These are phyloP conservation scores for Colletotrichum truncatum DNA, from an alignment of 2,329 filamentous ascomycete species.

Conservation along the genomic window DNA sequence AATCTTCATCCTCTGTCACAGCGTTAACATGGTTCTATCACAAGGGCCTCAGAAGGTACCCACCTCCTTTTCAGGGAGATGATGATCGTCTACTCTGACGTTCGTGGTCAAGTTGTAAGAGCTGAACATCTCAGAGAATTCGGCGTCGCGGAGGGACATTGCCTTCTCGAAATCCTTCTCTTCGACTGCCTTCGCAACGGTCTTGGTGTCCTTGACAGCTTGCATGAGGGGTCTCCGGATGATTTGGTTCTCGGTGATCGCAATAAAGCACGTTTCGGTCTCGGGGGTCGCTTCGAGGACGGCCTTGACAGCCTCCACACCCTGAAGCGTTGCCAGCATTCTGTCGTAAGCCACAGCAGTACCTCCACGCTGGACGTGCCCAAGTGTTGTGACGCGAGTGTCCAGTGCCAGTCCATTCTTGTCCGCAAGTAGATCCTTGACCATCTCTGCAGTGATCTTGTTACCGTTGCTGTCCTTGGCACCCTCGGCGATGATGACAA, in stretches of 20 bases:
- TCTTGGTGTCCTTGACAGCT: conserved; percentile 86
- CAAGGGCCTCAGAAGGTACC: conserved; percentile 35
- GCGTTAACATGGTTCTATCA: conserved; percentile 38
- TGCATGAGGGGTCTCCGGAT: conserved; percentile 88
- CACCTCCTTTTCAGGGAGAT: conserved; percentile 77
- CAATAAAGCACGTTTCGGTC: conserved; percentile 92
- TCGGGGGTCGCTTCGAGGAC: conserved; percentile 90
- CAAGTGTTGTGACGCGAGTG: conserved; percentile 92
- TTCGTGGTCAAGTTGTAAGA: conserved; percentile 93
- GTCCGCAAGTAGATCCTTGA: conserved; percentile 88
- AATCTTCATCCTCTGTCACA: conserved; percentile 80
- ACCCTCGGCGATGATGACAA: conserved; percentile 97
- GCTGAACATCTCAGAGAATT: conserved; percentile 92
- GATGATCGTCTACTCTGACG: conserved; percentile 74
- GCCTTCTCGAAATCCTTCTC: conserved; percentile 87
- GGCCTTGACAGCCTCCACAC: conserved; percentile 92
- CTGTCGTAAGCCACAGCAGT: conserved; percentile 93
- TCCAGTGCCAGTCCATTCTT: conserved; percentile 82
- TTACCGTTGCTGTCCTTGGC: conserved; percentile 86
- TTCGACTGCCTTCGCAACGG: conserved; percentile 83
- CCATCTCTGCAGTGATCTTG: conserved; percentile 82
- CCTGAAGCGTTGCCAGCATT: conserved; percentile 91
- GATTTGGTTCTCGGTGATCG: conserved; percentile 98
- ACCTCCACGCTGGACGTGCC: conserved; percentile 97
- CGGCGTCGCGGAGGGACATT: conserved; percentile 88